Percentiles rank a stretch among this genome's conserved stretches.
phyloP scores from a whole-genome alignment of 495 filamentous ascomycete species.

The Oidiodendron maius region DNA sequence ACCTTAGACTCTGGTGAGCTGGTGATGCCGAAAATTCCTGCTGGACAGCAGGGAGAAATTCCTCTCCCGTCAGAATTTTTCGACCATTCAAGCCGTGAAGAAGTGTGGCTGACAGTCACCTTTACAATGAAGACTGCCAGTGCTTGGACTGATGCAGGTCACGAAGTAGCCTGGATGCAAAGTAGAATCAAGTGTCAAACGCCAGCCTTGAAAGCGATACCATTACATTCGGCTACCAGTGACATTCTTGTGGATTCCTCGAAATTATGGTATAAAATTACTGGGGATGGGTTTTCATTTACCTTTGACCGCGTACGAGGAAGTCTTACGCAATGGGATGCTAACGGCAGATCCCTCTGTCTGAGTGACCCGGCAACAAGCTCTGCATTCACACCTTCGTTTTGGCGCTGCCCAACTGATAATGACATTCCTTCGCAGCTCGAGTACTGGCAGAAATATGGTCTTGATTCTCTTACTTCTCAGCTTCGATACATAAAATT shows the following conservation, averaged over 20 bases:
- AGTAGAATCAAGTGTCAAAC: conserved; percentile 1
- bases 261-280: background rate
- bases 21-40: background rate
- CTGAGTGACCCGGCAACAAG: background rate
- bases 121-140: conserved; percentile 24
- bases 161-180: conserved; percentile 32
- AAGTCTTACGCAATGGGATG: background rate
- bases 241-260: background rate
- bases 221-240: background rate
- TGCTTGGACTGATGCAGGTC: conserved; percentile 26
- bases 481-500: conserved; percentile 24
- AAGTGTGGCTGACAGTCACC: conserved; percentile 28
- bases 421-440: conserved; percentile 52
- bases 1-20: background rate
- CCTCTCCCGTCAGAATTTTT: conserved; percentile 9
- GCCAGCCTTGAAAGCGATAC: background rate
- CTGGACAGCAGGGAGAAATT: background rate
- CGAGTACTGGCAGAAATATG: conserved; percentile 32
- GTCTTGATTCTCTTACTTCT: conserved; percentile 28
- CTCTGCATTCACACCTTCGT: conserved; percentile 13
- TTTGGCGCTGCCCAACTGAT: conserved; percentile 54
- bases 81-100: conserved; percentile 14
- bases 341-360: conserved; percentile 17
- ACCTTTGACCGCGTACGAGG: background rate
- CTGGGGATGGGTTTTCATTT: background rate